phyloP scores from a whole-genome alignment of 192 early-diverging fungal species.

The Kickxella alabastrina region DNA sequence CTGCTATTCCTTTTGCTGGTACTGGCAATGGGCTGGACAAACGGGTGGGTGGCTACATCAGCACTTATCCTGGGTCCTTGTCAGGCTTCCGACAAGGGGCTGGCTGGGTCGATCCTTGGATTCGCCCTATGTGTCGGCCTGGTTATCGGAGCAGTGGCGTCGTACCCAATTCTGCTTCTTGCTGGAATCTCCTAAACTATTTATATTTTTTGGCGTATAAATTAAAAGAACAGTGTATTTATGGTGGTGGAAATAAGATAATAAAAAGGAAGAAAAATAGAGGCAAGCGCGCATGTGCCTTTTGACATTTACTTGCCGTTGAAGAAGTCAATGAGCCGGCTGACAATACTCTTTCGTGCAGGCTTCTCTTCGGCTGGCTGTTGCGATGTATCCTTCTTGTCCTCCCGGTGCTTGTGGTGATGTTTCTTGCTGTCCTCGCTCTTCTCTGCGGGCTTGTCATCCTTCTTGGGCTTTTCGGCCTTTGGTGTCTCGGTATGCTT shows the following conservation, averaged over 20 bases:
- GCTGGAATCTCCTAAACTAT: constrained; percentile 31
- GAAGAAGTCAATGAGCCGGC: constrained; percentile 49
- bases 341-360: constrained; percentile 45
- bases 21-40: constrained; percentile 60
- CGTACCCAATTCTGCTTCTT: constrained; percentile 37
- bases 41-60: constrained; percentile 62
- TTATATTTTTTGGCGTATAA: background rate
- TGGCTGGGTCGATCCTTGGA: constrained; percentile 66
- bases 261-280: background rate
- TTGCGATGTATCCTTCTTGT: constrained; percentile 18
- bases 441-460: constrained; percentile 9
- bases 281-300: too few species aligned
- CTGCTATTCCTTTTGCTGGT: constrained; percentile 49
- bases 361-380: constrained; percentile 27
- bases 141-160: constrained; percentile 58
- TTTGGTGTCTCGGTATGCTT: constrained; percentile 3
- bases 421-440: constrained; percentile 32
- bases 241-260: background rate
- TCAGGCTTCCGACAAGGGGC: constrained; percentile 53
- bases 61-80: constrained; percentile 59
- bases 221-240: background rate
- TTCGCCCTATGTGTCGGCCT: constrained; percentile 65
- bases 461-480: constrained; percentile 9
- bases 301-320: constrained; percentile 31
- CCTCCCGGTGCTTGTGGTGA: constrained; percentile 20